Base-by-base conservation (phyloP, 768 basidiomycete genomes). In the Trametopsis cervina region DNA sequence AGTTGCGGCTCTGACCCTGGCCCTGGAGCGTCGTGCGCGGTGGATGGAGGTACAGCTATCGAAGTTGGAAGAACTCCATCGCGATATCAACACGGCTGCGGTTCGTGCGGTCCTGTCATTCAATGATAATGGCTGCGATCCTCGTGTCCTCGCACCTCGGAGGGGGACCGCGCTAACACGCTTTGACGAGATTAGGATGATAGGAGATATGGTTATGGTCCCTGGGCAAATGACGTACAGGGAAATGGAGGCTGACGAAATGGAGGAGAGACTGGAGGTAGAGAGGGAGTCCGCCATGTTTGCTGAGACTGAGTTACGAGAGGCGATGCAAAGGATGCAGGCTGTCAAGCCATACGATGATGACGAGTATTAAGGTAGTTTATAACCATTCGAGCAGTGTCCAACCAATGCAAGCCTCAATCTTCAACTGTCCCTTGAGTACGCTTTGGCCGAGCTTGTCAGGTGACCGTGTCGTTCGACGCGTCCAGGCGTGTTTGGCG, bases 31-130 rank as follows among this genome's bases (percentile, higher is more conserved):
- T 52, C 85, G 90, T n/a, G 90, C 89, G 13, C 75, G 87, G 37
- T 93, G 89, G 88, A 91, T 93, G 86, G 89, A 92, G 65, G 85
- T 89, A 18, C 89, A 91, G 63, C 66, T 93, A 15, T 87, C 86
- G 0, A 91, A 92, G 61, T 70, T 93, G 27, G 89, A 93, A 63
- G 89, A 89, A 58, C 72, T 92, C 26, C 89, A 93, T 56, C 83
- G 86, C 23, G 89, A 92, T 55, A 91, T 92, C 66, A 93, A 92
- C 64, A 87, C 80, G 2, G 89, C 89, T 4, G 88, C 89, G 3
- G 87, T 90, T 22, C 77, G 83, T 22, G 86, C 87, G 5, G 82
- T 90, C 18, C 73, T 91, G 21, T 77, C 83, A 1, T 85, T 88
- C 70, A 91, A 90, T 55, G 88, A 92, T 65, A 81, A 75, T 51